Percentiles rank a stretch among this genome's conserved stretches.
Conservation (phyloP, 1,284 basidiomycete species). For the Cutaneotrichosporon sp. region DNA sequence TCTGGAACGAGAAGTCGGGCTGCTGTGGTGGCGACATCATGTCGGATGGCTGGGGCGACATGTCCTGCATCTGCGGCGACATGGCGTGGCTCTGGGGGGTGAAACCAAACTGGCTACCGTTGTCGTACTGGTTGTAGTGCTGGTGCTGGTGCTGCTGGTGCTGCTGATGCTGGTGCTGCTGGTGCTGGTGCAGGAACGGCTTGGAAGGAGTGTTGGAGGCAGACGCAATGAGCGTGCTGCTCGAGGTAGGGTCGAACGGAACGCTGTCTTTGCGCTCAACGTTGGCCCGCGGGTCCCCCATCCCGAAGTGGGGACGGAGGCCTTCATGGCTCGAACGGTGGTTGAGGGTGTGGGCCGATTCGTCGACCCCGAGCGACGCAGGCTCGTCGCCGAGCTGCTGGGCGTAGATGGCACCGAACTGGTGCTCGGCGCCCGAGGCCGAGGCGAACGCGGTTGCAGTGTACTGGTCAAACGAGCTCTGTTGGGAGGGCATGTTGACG, state of each 20-base stretch:
- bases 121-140: conserved; percentile 15
- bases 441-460: conserved; percentile 16
- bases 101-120: background rate
- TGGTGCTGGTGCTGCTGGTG: conserved; percentile 21
- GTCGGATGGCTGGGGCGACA: conserved; percentile 1
- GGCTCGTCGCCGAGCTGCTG: conserved; percentile 35
- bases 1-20: conserved; percentile 12
- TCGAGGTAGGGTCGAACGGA: conserved; percentile 39
- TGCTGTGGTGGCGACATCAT: conserved; percentile 13
- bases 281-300: conserved; percentile 9
- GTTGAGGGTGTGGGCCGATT: background rate
- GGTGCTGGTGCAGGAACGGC: conserved; percentile 13
- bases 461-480: conserved; percentile 18
- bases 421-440: conserved; percentile 1
- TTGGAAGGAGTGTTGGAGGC: conserved; percentile 19
- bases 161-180: conserved; percentile 19
- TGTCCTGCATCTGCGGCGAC: conserved; percentile 5
- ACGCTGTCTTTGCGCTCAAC: conserved; percentile 41
- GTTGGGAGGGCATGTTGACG: conserved; percentile 2
- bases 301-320: background rate
- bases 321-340: background rate
- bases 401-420: conserved; percentile 15
- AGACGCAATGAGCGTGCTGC: conserved; percentile 45
- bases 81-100: conserved; percentile 21
- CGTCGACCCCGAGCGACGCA: conserved; percentile 12